Percentiles rank a stretch among this genome's conserved stretches.
phyloP scores from a whole-genome alignment of 1,284 basidiomycete species.

The Fomitopsis betulina region DNA sequence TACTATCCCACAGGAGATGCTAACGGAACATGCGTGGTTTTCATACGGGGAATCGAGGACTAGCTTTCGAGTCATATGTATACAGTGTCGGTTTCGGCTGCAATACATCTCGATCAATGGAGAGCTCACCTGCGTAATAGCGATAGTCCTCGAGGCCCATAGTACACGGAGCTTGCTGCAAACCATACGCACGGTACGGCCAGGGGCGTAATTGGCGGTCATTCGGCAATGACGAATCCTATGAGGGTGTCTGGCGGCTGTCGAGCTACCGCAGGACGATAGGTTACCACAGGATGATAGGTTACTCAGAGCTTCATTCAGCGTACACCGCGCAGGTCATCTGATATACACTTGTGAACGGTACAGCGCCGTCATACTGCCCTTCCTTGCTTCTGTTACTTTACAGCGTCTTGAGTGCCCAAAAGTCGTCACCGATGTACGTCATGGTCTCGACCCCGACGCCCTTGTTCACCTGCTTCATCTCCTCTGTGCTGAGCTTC shows the following conservation, averaged over 20 bases:
- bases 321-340: not conserved
- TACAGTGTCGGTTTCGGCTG: not conserved
- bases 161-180: not conserved
- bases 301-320: not conserved
- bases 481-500: conserved; percentile 84
- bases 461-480: conserved; percentile 86
- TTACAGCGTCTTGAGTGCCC: conserved; percentile 73
- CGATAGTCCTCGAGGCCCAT: not conserved
- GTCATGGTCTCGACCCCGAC: conserved; percentile 86
- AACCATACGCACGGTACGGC: not conserved
- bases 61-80: not conserved
- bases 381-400: not conserved
- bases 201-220: not conserved
- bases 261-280: not conserved
- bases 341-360: not conserved
- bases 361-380: not conserved
- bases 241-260: not conserved
- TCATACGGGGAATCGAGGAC: not conserved
- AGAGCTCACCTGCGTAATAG: not conserved
- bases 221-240: not conserved
- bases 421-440: conserved; percentile 88
- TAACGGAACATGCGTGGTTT: not conserved
- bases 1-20: not conserved
- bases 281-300: not conserved
- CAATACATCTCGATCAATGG: not conserved